Percentiles rank a stretch among this genome's conserved stretches.
phyloP scores from a whole-genome alignment of 2,329 filamentous ascomycete species.

The Aspergillus aculeatus region DNA sequence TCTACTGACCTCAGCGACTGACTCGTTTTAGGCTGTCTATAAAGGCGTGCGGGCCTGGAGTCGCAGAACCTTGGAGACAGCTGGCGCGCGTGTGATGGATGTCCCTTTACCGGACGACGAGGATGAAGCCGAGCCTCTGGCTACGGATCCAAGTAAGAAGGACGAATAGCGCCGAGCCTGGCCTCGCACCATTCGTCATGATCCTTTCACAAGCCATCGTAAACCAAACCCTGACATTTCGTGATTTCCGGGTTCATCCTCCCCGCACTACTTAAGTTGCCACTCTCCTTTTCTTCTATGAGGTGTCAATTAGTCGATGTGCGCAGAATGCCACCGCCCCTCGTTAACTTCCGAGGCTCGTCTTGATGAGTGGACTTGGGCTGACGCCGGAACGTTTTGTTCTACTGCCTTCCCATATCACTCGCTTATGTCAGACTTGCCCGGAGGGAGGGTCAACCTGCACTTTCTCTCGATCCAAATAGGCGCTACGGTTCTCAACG shows the following conservation, averaged over 20 bases:
- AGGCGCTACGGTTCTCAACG: constrained; percentile 24
- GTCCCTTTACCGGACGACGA: constrained; percentile 58
- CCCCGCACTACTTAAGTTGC: constrained; percentile 93
- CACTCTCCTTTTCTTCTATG: constrained; percentile 70
- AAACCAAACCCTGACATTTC: neutral
- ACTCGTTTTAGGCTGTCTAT: constrained; percentile 66
- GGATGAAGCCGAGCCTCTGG: constrained; percentile 44
- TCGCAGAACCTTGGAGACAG: constrained; percentile 68
- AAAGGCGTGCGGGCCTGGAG: constrained; percentile 75
- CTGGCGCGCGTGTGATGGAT: constrained; percentile 78
- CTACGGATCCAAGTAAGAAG: constrained; percentile 24
- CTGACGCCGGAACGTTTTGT: constrained; percentile 35
- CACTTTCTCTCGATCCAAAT: constrained; percentile 25
- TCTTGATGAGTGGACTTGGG: constrained; percentile 26
- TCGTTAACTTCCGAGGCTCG: constrained; percentile 32
- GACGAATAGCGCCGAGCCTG: constrained; percentile 22
- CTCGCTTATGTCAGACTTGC: constrained; percentile 25
- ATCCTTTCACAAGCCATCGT: neutral
- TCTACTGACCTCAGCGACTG: constrained; percentile 10
- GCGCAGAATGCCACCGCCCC: constrained; percentile 66
- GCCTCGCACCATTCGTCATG: neutral
- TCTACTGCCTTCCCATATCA: constrained; percentile 22
- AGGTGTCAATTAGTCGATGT: constrained; percentile 96
- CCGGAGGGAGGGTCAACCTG: constrained; percentile 33
- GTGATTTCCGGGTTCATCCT: neutral